Base-by-base conservation (phyloP, 306 rosid genomes). In the Mimosa pudica region DNA sequence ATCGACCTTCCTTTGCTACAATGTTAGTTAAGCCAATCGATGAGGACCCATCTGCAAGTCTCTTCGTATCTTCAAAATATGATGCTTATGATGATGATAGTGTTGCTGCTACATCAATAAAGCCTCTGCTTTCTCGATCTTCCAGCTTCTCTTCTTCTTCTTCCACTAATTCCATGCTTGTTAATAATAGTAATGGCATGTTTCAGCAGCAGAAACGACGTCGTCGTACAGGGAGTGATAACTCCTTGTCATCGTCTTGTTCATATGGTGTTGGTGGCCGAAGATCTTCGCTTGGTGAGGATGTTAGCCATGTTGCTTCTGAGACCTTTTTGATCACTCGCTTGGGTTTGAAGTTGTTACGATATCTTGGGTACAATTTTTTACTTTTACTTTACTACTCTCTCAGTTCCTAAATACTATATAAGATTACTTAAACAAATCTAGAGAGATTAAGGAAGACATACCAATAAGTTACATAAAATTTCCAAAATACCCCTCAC, bases 341-440 rank as follows among this genome's bases (percentile, higher is more conserved):
- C 47, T 82, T 94, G 38, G 70, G 92, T 42, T 86, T 88, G 86
- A 90, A 85, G 89, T 79, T 94, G 83, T 69, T 94, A 70, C 66
- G 77, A 35, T 94, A 87, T 79, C 97, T 94, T 61, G 94, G 97
- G 98, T 94, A 86, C 55, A 17, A 14, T 70, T 80, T n/a, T n/a
- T n/a, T n/a, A n/a, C n/a, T n/a, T n/a, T n/a, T n/a, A n/a, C n/a
- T n/a, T n/a, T n/a, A n/a, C n/a, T n/a, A n/a, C n/a, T n/a, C n/a
- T n/a, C n/a, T n/a, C n/a, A n/a, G n/a, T n/a, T n/a, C n/a, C n/a
- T n/a, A n/a, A n/a, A n/a, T n/a, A n/a, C n/a, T n/a, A n/a, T n/a
- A n/a, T n/a, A n/a, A n/a, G n/a, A n/a, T n/a, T n/a, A n/a, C n/a
- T n/a, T n/a, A n/a, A n/a, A n/a, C n/a, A n/a, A n/a, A n/a, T n/a